Base-by-base conservation (phyloP, 305 asterid genomes). In the Striga hermonthica region DNA sequence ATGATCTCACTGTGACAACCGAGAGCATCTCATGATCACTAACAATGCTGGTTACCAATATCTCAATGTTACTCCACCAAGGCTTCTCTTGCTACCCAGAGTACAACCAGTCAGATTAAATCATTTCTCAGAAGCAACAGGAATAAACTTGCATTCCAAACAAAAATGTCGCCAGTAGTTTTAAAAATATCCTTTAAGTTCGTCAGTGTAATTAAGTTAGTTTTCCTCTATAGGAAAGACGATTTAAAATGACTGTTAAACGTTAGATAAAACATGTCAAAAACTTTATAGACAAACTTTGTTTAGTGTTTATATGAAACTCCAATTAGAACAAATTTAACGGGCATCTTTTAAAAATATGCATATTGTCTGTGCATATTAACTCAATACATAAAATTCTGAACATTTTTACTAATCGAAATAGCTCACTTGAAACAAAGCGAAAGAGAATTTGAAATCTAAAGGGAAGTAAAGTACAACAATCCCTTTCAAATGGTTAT, bases 141-240 rank as follows among this genome's bases (percentile, higher is more conserved):
- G 54, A 60, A 38, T 11, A 54, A 34, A 10, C 35, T 43, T 5
- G 57, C 16, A 14, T 22, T 22, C 31, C 31, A 22, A 22, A 22
- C 31, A 22, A 22, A 22, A 22, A 22, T 5, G 35, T 52, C 11
- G 12, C 14, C 14, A 47, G 61, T 40, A 48, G 49, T 47, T 47
- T 48, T 49, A 60, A 39, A 68, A 39, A 68, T 28, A 9, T 59
- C 52, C 45, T 53, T 15, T n/a, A 50, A 50, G 7, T 50, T 14
- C 10, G 53, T n/a, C 16, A 47, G 5, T n/a, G 53, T 47, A 47
- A 7, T 47, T 47, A 47, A 47, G 13, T 47, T 9, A 34, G 35
- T 54, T 54, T 54, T 15, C 15, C 14, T 48, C 14, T 48, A 4
- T 48, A 48, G 54, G 14, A 48, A 48, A 48, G 14, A 47, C 5